Evolutionary conservation across 2,329 filamentous ascomycete genomes (phyloP), one percentile per base, ranked within the genome.

Genomic region (Neurospora sp.): DNA sequence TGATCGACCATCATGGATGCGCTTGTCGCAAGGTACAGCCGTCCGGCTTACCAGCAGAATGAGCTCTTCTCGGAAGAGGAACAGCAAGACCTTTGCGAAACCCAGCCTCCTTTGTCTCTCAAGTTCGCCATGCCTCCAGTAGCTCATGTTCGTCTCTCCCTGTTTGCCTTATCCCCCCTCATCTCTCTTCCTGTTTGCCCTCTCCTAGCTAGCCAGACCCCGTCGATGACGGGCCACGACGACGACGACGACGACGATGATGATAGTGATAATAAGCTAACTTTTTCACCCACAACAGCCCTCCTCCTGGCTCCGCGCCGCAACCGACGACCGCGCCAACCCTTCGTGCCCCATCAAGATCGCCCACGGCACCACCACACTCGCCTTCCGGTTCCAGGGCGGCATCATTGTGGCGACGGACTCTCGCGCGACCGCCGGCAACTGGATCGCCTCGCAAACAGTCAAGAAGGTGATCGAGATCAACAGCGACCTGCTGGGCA

Each of bases 381-480:
- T 99, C 72, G 95, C 94, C 73, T 99, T 99, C 87, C 90, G 95
- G 80, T 99, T 98, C 87, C 90, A 98, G 84, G 94, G 94, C 77
- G 96, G 96, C 79, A 98, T 99, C 83, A 96, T 99, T 79, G 95
- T 99, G 68, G 95, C 95, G 69, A 99, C 96, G 71, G 96, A 99
- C 84, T 99, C 96, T 71, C 90, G 96, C 83, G 96, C 96, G 71
- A 97, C 96, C 66, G 95, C 96, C 38, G 96, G 96, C 78, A 96
- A 96, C 88, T 99, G 96, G 96, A 99, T 99, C 82, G 96, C 96
- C 75, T 97, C 92, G 83, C 96, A 99, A 87, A 99, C 96, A 69
- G 96, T 99, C 79, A 99, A 99, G 89, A 99, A 99, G 87, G 96
- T 99, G 76, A 98, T 99, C 79, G 93, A 97, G 87, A 97, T 97